Conservation (phyloP, 2,329 filamentous ascomycete genomes). For the Stenocarpella maydis region DNA sequence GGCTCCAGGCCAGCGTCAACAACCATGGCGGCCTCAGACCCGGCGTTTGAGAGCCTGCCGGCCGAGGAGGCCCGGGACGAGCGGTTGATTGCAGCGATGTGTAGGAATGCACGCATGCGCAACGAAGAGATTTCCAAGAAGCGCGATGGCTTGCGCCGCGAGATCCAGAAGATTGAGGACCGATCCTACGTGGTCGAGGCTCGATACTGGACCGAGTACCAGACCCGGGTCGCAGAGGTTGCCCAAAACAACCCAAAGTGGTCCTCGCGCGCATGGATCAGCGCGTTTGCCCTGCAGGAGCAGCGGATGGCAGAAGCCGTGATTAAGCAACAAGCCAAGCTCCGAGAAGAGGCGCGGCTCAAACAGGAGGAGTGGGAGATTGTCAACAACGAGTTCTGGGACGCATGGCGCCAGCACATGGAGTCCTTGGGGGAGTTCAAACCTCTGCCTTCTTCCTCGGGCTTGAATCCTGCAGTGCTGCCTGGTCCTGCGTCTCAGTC, state of each 20-base stretch:
- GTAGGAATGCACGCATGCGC: not conserved
- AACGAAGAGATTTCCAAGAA: not conserved
- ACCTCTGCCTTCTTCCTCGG: not conserved
- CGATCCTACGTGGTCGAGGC: not conserved
- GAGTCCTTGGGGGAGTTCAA: not conserved
- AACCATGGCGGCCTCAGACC: constrained; percentile 5
- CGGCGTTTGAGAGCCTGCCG: not conserved
- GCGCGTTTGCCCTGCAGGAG: constrained; percentile 7
- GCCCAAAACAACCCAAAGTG: not conserved
- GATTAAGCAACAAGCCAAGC: not conserved
- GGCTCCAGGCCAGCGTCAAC: not conserved
- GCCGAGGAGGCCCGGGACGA: not conserved
- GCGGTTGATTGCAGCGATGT: not conserved
- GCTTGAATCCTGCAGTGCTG: not conserved
- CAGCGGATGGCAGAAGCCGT: not conserved
- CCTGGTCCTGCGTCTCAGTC: not conserved
- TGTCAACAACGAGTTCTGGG: constrained; percentile 22
- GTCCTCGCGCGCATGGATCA: not conserved
- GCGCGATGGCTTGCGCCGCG: not conserved
- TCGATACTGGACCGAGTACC: constrained; percentile 16
- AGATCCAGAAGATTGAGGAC: not conserved
- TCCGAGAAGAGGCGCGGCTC: not conserved
- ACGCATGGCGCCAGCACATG: constrained; percentile 9
- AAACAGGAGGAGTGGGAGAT: not conserved
- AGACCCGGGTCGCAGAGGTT: not conserved